Percentiles rank a stretch among this genome's conserved stretches.
Conservation (phyloP, 108 stramenopile genomes). For the Nannochloropsis salina region DNA sequence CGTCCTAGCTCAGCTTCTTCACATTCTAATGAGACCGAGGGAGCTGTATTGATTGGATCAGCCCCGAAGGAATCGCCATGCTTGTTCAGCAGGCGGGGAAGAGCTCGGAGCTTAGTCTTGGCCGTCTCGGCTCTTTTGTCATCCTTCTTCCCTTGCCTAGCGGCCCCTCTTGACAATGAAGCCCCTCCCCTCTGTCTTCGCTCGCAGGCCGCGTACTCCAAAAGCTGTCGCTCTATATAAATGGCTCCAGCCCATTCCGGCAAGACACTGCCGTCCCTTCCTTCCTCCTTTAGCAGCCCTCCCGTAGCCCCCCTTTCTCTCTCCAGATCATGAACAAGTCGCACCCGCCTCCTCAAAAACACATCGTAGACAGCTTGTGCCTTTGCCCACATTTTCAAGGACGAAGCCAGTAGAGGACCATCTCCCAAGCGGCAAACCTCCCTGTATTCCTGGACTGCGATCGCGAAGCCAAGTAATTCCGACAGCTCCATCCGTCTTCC, state of each 20-base stretch:
- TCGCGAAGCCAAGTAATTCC: not conserved
- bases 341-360: not conserved
- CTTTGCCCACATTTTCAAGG: not conserved
- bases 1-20: not conserved
- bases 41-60: too few species aligned
- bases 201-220: conserved; percentile 18
- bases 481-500: not conserved
- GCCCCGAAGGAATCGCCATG: not conserved
- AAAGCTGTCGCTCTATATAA: not conserved
- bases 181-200: not conserved
- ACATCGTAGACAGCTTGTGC: conserved; percentile 12
- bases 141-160: not conserved
- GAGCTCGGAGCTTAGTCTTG: not conserved
- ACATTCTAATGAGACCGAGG: too few species aligned
- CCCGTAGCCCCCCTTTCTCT: not conserved
- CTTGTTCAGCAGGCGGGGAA: not conserved
- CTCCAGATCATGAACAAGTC: too few species aligned
- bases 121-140: not conserved
- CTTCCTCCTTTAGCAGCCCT: not conserved
- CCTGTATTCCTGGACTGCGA: not conserved
- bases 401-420: not conserved
- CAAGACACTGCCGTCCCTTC: too few species aligned
- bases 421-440: not conserved
- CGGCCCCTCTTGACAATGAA: not conserved
- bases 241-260: too few species aligned